Base-by-base conservation (phyloP, 352 stramenopile species). In the Pythium rhizo-oryzae region DNA sequence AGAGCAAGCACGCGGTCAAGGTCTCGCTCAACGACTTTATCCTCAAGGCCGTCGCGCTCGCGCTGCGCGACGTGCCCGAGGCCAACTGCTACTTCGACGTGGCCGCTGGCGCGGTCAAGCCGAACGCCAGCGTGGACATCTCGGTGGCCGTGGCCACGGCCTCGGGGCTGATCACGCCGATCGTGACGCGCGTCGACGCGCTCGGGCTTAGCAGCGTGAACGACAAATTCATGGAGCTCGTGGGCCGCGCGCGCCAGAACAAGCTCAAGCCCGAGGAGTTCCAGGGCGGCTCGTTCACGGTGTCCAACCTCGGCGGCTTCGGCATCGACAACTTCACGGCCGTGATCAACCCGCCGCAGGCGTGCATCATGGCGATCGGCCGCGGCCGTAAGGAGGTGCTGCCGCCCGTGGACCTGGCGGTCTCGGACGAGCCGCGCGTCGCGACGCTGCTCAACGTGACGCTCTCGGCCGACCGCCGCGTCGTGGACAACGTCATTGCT, bases 241-340 rank as follows among this genome's bases (percentile, higher is more conserved):
- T 98, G n/a, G 84, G 74, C 18, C 91, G 97, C 61, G 98, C 97
- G 57, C 84, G 95, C 33, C 81, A 97, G 54, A 97, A 97, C 74
- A 99, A 99, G 80, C 82, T 99, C 59, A 94, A 98, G 81, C 98
- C 98, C 0, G 96, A 99, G 72, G 98, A 99, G 87, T 99, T 99
- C 83, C 94, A 99, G 81, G 97, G 97, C 59, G 98, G 97, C 56
- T 98, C 94, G 35, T 99, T 99, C 85, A 99, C 96, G n/a, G 92
- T 99, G 65, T 98, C 87, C 41, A 99, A 99, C 82, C 83, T 99
- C 59, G 98, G 98, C 18, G 87, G 86, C 74, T 99, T 99, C 78
- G 98, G 97, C 64, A 99, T 99, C 74, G 89, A 97, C 70, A 90
- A 97, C 78, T 99, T 99, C 76, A 96, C 86, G 46, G 98, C 98